These are phyloP conservation scores for Wickerhamiella alocasiicola DNA, from an alignment of 805 yeast species.

Conservation along the genomic window DNA sequence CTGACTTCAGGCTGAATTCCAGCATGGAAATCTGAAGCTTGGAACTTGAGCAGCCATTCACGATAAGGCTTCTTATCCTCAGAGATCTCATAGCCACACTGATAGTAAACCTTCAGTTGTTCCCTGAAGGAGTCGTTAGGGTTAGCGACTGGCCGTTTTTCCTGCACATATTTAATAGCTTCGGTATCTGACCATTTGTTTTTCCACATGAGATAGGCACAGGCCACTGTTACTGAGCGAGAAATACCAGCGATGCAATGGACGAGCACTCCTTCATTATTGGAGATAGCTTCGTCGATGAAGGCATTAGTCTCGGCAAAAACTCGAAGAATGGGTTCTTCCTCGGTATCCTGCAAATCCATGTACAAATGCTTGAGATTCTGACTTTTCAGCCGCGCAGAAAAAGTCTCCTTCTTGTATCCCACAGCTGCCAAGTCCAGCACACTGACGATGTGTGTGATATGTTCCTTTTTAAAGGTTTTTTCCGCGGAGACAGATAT, in stretches of 20 bases:
- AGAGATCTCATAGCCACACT: conserved; percentile 27
- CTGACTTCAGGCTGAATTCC: conserved; percentile 21
- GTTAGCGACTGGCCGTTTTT: conserved; percentile 45
- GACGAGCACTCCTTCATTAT: conserved; percentile 28
- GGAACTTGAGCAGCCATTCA: conserved; percentile 28
- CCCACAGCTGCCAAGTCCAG: conserved; percentile 29
- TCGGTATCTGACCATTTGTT: conserved; percentile 42
- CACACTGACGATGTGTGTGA: conserved; percentile 63
- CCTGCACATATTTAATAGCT: conserved; percentile 63
- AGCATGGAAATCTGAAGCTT: conserved; percentile 18
- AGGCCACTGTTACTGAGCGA: conserved; percentile 71
- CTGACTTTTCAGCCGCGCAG: conserved; percentile 5
- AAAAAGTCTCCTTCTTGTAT: conserved; percentile 10
- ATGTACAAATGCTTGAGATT: conserved; percentile 25
- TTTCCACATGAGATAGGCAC: conserved; percentile 80
- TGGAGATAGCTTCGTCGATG: conserved; percentile 41
- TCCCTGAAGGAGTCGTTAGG: conserved; percentile 67
- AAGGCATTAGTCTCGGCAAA: conserved; percentile 52
- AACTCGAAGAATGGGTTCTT: conserved; percentile 49
- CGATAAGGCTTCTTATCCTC: conserved; percentile 28
- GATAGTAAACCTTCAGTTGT: conserved; percentile 56
- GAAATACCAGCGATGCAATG: conserved; percentile 81
- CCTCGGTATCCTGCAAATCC: conserved; percentile 59
- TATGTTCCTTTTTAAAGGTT: conserved; percentile 41
- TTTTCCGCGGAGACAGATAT: conserved; percentile 46